A percentile compares a stretch with the other conserved stretches of the same genome.
phyloP scores from a whole-genome alignment of 352 stramenopile genomes.

The Phytophthora aleatoria region DNA sequence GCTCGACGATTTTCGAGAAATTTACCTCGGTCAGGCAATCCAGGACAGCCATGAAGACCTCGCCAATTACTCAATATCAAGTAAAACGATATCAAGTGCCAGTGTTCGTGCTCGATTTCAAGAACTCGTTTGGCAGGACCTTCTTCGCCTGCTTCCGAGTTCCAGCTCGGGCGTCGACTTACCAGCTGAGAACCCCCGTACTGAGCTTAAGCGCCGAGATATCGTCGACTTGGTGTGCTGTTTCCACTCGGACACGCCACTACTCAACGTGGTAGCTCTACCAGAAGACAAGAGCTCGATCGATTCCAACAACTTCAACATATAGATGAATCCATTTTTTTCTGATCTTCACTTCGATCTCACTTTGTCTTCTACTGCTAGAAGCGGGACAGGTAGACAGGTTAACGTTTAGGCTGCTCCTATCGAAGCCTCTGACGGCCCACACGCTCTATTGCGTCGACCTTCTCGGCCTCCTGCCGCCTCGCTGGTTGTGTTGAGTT shows the following conservation, averaged over 20 bases:
- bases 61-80: not conserved
- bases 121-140: slow-evolving; percentile 48
- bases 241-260: slow-evolving; percentile 37
- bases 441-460: slow-evolving; percentile 17
- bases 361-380: slow-evolving; percentile 18
- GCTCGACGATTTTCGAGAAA: slow-evolving; percentile 43
- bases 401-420: slow-evolving; percentile 15
- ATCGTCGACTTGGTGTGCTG: slow-evolving; percentile 38
- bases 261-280: slow-evolving; percentile 25
- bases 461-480: slow-evolving; percentile 25
- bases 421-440: not conserved
- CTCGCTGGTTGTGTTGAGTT: slow-evolving; percentile 28
- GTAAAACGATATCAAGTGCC: not conserved
- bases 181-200: not conserved
- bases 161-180: not conserved
- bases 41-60: not conserved
- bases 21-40: slow-evolving; percentile 37
- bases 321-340: slow-evolving; percentile 22
- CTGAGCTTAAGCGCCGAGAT: slow-evolving; percentile 20
- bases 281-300: slow-evolving; percentile 1
- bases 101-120: slow-evolving; percentile 20
- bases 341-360: slow-evolving; percentile 37
- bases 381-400: slow-evolving; percentile 12
- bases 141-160: slow-evolving; percentile 20
- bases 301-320: slow-evolving; percentile 21